Evolutionary conservation across 768 basidiomycete genomes (phyloP).

Genomic region (Leccinum truebloodii): DNA sequence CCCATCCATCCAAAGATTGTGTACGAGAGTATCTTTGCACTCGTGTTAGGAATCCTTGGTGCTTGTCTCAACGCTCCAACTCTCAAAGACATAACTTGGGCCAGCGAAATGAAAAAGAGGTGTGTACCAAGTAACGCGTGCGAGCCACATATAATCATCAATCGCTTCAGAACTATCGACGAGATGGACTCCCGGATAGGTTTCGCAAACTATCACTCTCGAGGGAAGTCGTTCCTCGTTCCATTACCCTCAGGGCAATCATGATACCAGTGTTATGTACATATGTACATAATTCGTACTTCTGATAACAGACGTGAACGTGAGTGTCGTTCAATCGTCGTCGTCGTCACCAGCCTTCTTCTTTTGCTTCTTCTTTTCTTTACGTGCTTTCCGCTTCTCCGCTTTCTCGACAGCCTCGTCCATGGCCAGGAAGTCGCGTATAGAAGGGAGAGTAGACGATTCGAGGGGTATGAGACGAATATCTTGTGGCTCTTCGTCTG

Average conservation of each 20-base stretch:
- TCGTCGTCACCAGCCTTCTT: constrained; percentile 32
- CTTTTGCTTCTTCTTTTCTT: constrained; percentile 66
- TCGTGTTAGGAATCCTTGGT: constrained; percentile 70
- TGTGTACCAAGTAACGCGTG: constrained; percentile 35
- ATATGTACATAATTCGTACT: constrained; percentile 6
- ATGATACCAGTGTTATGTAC: constrained; percentile 3
- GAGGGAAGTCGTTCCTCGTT: constrained; percentile 43
- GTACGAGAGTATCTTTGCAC: constrained; percentile 61
- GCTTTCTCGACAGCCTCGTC: constrained; percentile 65
- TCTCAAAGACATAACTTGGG: constrained; percentile 84
- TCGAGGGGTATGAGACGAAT: constrained; percentile 70
- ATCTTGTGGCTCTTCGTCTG: constrained; percentile 40
- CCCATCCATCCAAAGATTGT: constrained; percentile 50
- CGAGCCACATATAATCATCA: neutral
- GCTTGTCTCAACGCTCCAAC: constrained; percentile 67
- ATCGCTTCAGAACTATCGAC: constrained; percentile 60
- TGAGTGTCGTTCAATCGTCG: constrained; percentile 27
- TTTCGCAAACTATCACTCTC: constrained; percentile 63
- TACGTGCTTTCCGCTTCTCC: constrained; percentile 70
- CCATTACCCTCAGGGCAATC: constrained; percentile 5
- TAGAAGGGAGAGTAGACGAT: constrained; percentile 81
- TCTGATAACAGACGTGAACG: constrained; percentile 1
- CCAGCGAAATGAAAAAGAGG: constrained; percentile 86
- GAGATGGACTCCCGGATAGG: constrained; percentile 70
- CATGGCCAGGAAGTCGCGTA: constrained; percentile 78